Evolutionary conservation across 73 alveolate genomes (phyloP), one percentile per base, ranked within the genome.

Genomic region (Blepharisma stoltei): DNA sequence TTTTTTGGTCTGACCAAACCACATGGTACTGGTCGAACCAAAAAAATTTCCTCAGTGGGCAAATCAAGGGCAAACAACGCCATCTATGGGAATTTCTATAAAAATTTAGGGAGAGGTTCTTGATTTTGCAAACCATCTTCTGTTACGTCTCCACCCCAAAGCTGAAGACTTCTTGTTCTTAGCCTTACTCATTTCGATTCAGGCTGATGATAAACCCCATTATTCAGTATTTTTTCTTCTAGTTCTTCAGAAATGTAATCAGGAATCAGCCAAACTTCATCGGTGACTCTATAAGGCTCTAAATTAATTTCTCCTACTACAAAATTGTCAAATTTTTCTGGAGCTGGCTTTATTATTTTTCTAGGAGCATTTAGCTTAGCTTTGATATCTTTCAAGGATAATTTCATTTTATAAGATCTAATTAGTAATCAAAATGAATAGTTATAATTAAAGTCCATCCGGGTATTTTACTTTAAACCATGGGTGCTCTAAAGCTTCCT

Each of bases 401-500:
- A 32, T 32, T 32, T 32, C 41, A 32, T 32, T 32, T 32, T 32
- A 32, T 32, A 32, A 32, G 41, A 32, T 32, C 41, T 32, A 32
- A 32, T 32, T 32, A 32, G 41, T 32, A 32, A 32, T 32, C 41
- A 32, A 32, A 32, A 32, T 32, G 41, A 32, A 32, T 32, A 32
- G 41, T 32, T 32, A 32, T 32, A 32, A 32, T 32, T 32, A 32
- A n/a, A 70, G 79, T 20, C 88, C 92, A 50, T 84, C 92, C n/a
- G 84, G 76, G 49, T 84, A 84, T 55, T 81, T 69, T 8, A 78
- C 82, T 71, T 81, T 55, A 82, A 91, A 83, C 88, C 94, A 91
- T 25, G 92, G 91, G 76, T 91, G 97, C 47, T 88, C 55, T 54
- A 91, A 83, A 75, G 97, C 97, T 71, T 91, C 95, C 18, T 81